Base-by-base conservation (phyloP, 2,329 filamentous ascomycete genomes). In the Clarireedia hainanense region DNA sequence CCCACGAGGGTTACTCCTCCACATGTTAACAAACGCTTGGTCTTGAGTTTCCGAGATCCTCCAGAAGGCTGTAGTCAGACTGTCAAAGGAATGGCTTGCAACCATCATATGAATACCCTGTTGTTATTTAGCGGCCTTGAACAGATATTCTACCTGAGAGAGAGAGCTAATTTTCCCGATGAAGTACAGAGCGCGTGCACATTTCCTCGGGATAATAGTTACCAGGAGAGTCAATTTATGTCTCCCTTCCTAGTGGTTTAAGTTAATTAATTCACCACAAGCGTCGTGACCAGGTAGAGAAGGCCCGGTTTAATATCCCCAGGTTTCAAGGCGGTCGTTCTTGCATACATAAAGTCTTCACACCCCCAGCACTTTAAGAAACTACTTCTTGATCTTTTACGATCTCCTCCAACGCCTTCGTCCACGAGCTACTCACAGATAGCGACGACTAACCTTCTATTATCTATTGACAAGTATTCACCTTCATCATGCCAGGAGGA, bases 401-500 rank as follows among this genome's bases (percentile, higher is more conserved):
- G 39, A 56, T 20, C 30, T 23, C n/a, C 36, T 17, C 15, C 24
- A 46, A 45, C 20, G 53, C 24, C 47, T 51, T 24, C 34, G 26
- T 37, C 53, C 50, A 26, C 30, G n/a, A 30, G n/a, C 10, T 10
- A 46, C 20, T 26, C 46, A 56, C n/a, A n/a, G 48, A 36, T 34
- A 30, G 40, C 30, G 43, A 46, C 30, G 43, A 30, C n/a, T 27
- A 37, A 23, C 40, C 37, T 30, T 47, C 12, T 27, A 30, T 5
- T 23, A 27, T 47, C 30, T 23, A 52, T 45, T 56, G 40, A 56
- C 10, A 37, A 51, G 39, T n/a, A 36, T 26, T 3, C 52, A 23
- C 48, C 27, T 27, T 39, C 48, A 52, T 56, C 53, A 56, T 56
- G 53, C 39, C 53, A 36, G 53, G 47, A 47, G 53, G 53, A 46